These are phyloP conservation scores for Tranzscheliella williamsii DNA, from an alignment of 1,284 basidiomycete genomes.

Conservation along the genomic window DNA sequence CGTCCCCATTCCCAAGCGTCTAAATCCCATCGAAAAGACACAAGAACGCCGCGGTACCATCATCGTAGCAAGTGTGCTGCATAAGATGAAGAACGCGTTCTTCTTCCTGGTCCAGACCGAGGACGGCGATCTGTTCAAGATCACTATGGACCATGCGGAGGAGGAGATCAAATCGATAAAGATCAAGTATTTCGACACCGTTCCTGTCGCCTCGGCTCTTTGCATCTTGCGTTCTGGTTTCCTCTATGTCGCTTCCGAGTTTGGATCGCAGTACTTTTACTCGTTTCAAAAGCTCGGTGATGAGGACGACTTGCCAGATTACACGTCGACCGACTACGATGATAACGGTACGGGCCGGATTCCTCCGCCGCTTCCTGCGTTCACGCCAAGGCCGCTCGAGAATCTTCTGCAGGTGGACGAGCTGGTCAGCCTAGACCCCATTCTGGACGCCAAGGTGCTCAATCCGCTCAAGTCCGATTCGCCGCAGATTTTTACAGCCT, in stretches of 20 bases:
- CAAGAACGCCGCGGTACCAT: slow-evolving; percentile 45
- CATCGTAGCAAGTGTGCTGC: slow-evolving; percentile 56
- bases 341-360: slow-evolving; percentile 34
- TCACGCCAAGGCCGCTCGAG: slow-evolving; percentile 54
- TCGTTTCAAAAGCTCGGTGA: slow-evolving; percentile 60
- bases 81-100: slow-evolving; percentile 60
- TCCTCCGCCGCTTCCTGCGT: slow-evolving; percentile 40
- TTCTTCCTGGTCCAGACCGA: slow-evolving; percentile 59
- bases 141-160: slow-evolving; percentile 59
- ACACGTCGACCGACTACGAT: slow-evolving; percentile 45
- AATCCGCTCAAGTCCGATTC: slow-evolving; percentile 51
- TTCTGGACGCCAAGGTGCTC: slow-evolving; percentile 53
- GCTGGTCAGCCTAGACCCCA: slow-evolving; percentile 52
- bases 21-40: slow-evolving; percentile 44
- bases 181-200: slow-evolving; percentile 61
- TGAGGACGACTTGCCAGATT: slow-evolving; percentile 56
- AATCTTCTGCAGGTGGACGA: slow-evolving; percentile 56
- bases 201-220: slow-evolving; percentile 52
- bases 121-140: slow-evolving; percentile 59
- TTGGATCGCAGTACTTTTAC: slow-evolving; percentile 52
- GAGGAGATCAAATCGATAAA: slow-evolving; percentile 53
- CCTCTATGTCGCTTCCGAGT: slow-evolving; percentile 57
- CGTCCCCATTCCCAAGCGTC: slow-evolving; percentile 56
- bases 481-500: slow-evolving; percentile 58
- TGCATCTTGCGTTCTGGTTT: slow-evolving; percentile 59